phyloP scores from a whole-genome alignment of 352 stramenopile genomes.

The Pythium insidiosum region DNA sequence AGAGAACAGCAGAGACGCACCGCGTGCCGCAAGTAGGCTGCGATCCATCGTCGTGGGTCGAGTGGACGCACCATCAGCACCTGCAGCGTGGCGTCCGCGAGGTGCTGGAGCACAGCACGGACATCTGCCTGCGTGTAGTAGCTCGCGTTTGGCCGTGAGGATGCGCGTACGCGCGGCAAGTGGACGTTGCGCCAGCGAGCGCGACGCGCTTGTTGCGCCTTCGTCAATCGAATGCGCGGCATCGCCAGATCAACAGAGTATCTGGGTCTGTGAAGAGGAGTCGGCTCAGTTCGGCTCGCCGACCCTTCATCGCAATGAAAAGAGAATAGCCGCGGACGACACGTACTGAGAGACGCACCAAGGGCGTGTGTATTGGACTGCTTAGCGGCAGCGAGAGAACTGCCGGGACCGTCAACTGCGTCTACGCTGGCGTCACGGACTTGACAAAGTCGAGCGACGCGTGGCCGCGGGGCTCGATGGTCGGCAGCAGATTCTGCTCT shows the following conservation, averaged over 20 bases:
- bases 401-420: no score
- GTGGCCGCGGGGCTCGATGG: constrained; percentile 1
- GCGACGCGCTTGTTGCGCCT: constrained; percentile 7
- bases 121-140: constrained; percentile 26
- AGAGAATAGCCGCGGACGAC: neutral
- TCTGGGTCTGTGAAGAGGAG: no score
- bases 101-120: constrained; percentile 34
- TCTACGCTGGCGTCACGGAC: no score
- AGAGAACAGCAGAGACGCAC: constrained; percentile 12
- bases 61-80: constrained; percentile 41
- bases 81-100: constrained; percentile 34
- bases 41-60: constrained; percentile 37
- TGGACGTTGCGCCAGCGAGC: constrained; percentile 9
- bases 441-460: constrained; percentile 19
- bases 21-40: constrained; percentile 45
- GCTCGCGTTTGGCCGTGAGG: constrained; percentile 26
- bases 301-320: neutral
- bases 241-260: no score
- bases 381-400: no score
- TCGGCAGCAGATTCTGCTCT: constrained; percentile 32
- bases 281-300: no score
- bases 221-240: constrained; percentile 6
- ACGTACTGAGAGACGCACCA: neutral
- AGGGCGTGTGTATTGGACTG: neutral
- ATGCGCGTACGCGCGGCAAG: constrained; percentile 7